Base-by-base conservation (phyloP, 2,329 filamentous ascomycete genomes). In the Aspergillus fructus region DNA sequence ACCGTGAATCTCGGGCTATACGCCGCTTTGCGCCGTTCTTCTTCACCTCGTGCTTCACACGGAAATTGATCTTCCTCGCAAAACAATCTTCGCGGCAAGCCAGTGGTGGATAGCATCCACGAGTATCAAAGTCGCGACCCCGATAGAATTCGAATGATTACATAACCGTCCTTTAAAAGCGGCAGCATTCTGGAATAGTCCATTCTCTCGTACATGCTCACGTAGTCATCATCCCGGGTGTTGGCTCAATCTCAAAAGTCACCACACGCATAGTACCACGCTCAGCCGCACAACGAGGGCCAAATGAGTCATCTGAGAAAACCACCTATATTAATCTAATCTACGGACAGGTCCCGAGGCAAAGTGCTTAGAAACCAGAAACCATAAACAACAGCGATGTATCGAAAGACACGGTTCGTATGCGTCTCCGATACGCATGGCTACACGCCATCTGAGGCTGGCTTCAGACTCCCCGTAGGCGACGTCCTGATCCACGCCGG, bases 341-440 rank as follows among this genome's bases (percentile, higher is more conserved):
- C 34, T 37, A n/a, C 34, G 13, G 5, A n/a, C 34, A 37, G 15
- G 15, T 37, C 34, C 34, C 12, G 15, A 37, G 12, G 15, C 12
- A 37, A 37, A 37, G 34, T 15, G 34, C 34, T 37, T 37, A 5
- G 34, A 37, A 37, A 37, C 7, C 1, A 37, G 9, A n/a, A 37
- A 37, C 34, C 8, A 15, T n/a, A 13, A n/a, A 42, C 9, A 19
- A 43, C 40, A 50, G 54, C 43, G 24, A 71, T 72, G 68, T 63
- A 55, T 46, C 71, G 64, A 57, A 80, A 74, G 59, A 80, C 81
- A 46, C 79, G 83, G 58, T 78, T 86, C 45, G 81, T 85, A 30
- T 85, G 83, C 69, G 76, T 85, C 55, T 85, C 83, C 3, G 83
- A 86, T 67, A 86, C 83, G 17, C 82, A 85, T 65, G 80, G 79